Conservation (phyloP, 768 basidiomycete species). For the Tulasnella sp. region DNA sequence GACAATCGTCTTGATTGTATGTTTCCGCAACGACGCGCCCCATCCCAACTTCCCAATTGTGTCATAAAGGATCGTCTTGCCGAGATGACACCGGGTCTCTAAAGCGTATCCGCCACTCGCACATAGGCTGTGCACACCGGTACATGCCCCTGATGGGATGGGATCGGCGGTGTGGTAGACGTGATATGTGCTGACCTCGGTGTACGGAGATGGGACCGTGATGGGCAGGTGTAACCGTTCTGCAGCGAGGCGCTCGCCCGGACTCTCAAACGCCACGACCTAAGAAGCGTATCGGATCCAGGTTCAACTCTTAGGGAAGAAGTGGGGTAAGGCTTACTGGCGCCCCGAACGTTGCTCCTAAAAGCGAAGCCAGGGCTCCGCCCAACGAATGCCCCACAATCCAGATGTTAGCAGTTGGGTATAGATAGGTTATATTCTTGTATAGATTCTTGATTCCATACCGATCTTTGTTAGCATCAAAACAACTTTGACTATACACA, state of each 20-base stretch:
- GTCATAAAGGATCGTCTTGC: constrained; percentile 72
- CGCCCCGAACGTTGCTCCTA: constrained; percentile 53
- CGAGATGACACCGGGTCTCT: constrained; percentile 80
- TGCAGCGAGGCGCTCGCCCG: constrained; percentile 52
- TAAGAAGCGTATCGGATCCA: not conserved
- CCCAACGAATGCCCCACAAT: constrained; percentile 55
- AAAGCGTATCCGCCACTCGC: constrained; percentile 77
- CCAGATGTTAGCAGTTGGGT: constrained; percentile 51
- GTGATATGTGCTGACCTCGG: constrained; percentile 35
- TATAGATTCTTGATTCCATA: constrained; percentile 35
- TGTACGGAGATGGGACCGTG: constrained; percentile 42
- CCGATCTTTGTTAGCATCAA: not conserved
- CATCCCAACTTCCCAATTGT: constrained; percentile 72
- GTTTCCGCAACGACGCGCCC: constrained; percentile 63
- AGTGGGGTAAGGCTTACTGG: constrained; percentile 26
- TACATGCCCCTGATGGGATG: constrained; percentile 77
- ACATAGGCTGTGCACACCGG: constrained; percentile 64
- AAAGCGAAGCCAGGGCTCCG: constrained; percentile 50
- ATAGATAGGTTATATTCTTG: constrained; percentile 45
- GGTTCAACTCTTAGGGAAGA: not conserved
- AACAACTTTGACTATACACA: not conserved
- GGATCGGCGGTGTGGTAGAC: constrained; percentile 92
- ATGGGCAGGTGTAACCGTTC: constrained; percentile 70
- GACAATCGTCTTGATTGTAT: constrained; percentile 57
- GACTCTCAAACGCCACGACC: constrained; percentile 52